A percentile compares a stretch with the other conserved stretches of the same genome.
Evolutionary conservation across 108 stramenopile genomes (phyloP).

Genomic region (Cyclotella choctawhatcheeana): DNA sequence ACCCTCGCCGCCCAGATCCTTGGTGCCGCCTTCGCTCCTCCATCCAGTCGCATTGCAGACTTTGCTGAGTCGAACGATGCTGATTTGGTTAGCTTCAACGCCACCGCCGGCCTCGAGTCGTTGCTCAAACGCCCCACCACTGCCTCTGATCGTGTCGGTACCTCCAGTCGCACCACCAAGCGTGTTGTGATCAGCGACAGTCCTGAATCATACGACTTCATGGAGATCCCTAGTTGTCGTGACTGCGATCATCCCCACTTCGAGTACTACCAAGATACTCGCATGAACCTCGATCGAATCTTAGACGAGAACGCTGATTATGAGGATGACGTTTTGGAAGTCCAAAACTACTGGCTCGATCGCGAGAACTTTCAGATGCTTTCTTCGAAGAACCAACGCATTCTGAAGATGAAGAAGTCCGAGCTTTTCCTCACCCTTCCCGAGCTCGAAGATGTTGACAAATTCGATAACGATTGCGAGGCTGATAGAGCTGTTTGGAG

Average conservation of each 20-base stretch:
- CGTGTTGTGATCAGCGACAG: background rate
- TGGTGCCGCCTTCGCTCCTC: background rate
- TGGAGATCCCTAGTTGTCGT: background rate
- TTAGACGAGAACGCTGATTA: background rate
- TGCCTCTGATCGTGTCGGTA: background rate
- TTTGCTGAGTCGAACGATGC: background rate
- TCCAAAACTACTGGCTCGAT: background rate
- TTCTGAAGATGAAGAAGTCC: background rate
- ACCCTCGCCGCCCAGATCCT: too few species aligned
- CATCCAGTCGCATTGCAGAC: background rate
- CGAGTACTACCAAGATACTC: background rate
- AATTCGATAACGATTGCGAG: background rate
- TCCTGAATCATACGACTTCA: background rate
- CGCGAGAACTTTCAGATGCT: background rate
- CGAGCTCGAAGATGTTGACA: background rate
- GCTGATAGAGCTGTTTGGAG: background rate
- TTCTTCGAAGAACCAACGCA: background rate
- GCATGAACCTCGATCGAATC: background rate
- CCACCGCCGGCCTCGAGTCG: background rate
- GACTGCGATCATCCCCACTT: background rate
- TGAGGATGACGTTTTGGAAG: background rate
- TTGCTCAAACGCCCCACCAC: background rate
- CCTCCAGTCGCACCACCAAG: background rate
- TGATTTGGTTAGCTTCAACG: background rate
- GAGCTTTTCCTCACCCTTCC: background rate